Conservation (phyloP, 2,329 filamentous ascomycete genomes). For the Coniella vitis region DNA sequence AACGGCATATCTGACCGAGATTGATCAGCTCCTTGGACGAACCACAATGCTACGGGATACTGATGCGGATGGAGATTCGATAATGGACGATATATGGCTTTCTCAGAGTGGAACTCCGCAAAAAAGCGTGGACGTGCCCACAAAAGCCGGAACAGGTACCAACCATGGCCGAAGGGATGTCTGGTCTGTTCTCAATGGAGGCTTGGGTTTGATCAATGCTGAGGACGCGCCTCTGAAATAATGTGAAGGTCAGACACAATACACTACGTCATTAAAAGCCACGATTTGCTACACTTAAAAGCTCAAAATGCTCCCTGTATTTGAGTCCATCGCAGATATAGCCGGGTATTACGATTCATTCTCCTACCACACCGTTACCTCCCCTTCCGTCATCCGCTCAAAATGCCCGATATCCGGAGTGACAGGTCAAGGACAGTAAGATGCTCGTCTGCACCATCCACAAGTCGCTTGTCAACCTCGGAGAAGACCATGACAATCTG, state of each 20-base stretch:
- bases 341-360: not conserved
- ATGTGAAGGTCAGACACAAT: conserved; percentile 14
- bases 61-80: conserved; percentile 7
- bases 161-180: conserved; percentile 31
- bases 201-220: conserved; percentile 43
- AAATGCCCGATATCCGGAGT: conserved; percentile 69
- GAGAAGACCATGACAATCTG: conserved; percentile 85
- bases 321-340: not conserved
- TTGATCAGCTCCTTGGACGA: conserved; percentile 41
- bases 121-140: conserved; percentile 18
- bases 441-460: conserved; percentile 94
- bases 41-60: conserved; percentile 21
- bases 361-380: not conserved
- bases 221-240: conserved; percentile 21
- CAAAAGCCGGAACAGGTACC: conserved; percentile 19
- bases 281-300: conserved; percentile 14
- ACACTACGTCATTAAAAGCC: not conserved
- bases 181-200: conserved; percentile 47
- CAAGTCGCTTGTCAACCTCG: conserved; percentile 86
- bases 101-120: conserved; percentile 24
- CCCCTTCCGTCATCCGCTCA: conserved; percentile 39
- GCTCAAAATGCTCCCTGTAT: conserved; percentile 17
- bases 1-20: conserved; percentile 41
- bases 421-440: conserved; percentile 80
- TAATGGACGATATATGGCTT: conserved; percentile 31